Conservation (phyloP, 768 basidiomycete species). For the Tylopilus subfusipes region DNA sequence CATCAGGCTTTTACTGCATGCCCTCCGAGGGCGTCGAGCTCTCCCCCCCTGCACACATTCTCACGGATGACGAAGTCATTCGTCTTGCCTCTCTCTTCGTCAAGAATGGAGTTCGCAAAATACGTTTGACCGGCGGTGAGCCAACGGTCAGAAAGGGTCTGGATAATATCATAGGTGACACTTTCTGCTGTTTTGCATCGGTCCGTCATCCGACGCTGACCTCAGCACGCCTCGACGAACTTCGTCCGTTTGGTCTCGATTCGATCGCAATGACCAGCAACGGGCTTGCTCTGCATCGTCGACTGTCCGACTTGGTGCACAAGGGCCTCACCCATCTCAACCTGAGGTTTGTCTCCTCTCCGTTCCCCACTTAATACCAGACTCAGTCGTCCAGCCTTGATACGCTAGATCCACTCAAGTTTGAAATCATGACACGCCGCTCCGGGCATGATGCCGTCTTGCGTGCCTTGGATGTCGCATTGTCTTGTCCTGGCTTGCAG, state of each 20-base stretch:
- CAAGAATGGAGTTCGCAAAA: slow-evolving; percentile 78
- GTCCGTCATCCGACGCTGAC: slow-evolving; percentile 6
- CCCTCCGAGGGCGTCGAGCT: slow-evolving; percentile 75
- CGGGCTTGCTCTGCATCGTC: slow-evolving; percentile 71
- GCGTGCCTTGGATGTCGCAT: slow-evolving; percentile 60
- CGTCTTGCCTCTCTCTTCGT: slow-evolving; percentile 77
- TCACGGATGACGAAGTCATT: slow-evolving; percentile 73
- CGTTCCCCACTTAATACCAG: background rate
- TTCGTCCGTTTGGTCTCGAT: slow-evolving; percentile 59
- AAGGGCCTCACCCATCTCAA: slow-evolving; percentile 79
- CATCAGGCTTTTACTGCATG: slow-evolving; percentile 87
- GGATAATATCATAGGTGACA: slow-evolving; percentile 60
- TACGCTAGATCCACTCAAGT: slow-evolving; percentile 82
- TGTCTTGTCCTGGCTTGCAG: slow-evolving; percentile 45
- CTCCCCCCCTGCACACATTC: slow-evolving; percentile 62
- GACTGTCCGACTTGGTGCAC: slow-evolving; percentile 60
- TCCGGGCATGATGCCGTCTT: slow-evolving; percentile 75
- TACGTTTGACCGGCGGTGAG: slow-evolving; percentile 85
- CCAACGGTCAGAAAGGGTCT: slow-evolving; percentile 81
- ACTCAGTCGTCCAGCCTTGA: slow-evolving; percentile 55
- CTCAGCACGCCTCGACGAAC: slow-evolving; percentile 55
- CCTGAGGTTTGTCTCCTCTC: slow-evolving; percentile 44
- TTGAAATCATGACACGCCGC: slow-evolving; percentile 82
- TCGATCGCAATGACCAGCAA: slow-evolving; percentile 88
- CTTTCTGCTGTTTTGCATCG: slow-evolving; percentile 1